Conservation (phyloP, 768 basidiomycete genomes). For the Boletus bicolor region DNA sequence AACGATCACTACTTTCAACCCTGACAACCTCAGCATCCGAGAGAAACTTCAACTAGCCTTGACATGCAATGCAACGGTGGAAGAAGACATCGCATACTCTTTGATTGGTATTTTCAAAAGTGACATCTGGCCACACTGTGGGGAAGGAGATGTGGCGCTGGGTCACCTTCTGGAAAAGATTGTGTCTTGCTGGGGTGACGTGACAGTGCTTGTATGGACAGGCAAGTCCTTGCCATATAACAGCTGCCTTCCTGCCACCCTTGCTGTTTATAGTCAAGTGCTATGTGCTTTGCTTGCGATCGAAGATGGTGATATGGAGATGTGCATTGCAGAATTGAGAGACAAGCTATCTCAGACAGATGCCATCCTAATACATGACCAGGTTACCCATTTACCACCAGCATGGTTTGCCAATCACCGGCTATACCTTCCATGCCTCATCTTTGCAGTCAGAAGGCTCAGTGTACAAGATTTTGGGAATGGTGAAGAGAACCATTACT, state of each 20-base stretch:
- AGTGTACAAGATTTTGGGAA: background rate
- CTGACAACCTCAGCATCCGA: slow-evolving; percentile 1
- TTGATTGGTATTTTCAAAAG: slow-evolving; percentile 12
- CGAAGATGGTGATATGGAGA: background rate
- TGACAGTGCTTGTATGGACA: slow-evolving; percentile 9
- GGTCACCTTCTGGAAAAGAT: slow-evolving; percentile 15
- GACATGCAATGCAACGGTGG: slow-evolving; percentile 1
- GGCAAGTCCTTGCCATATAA: slow-evolving; percentile 13
- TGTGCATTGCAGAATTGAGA: background rate
- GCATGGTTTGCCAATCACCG: background rate
- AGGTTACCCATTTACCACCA: background rate
- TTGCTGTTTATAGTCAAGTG: background rate
- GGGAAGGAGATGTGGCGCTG: slow-evolving; percentile 5
- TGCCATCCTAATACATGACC: background rate
- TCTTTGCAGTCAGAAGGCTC: background rate
- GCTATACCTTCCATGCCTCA: slow-evolving; percentile 1
- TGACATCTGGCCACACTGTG: slow-evolving; percentile 6
- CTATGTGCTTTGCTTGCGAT: background rate
- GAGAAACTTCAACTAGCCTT: slow-evolving; percentile 13
- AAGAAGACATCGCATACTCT: slow-evolving; percentile 9
- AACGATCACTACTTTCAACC: slow-evolving; percentile 2
- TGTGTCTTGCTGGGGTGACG: slow-evolving; percentile 2
- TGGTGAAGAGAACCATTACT: background rate
- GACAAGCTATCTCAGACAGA: background rate
- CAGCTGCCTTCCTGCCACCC: slow-evolving; percentile 8